phyloP scores from a whole-genome alignment of 2,329 filamentous ascomycete species.

The Pyricularia sp. region DNA sequence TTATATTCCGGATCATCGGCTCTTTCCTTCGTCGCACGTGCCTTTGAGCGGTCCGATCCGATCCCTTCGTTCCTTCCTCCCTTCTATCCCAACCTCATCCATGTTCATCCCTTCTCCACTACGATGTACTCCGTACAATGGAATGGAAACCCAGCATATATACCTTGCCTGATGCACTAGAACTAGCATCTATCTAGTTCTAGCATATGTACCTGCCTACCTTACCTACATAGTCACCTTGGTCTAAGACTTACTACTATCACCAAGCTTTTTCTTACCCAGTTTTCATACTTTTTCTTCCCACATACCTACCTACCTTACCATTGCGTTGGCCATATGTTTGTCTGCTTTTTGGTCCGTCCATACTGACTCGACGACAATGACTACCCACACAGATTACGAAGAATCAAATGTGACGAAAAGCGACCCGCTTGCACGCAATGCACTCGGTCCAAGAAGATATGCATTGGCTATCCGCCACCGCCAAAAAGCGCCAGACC shows the following conservation, averaged over 20 bases:
- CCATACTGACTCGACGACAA: neutral
- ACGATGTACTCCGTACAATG: neutral
- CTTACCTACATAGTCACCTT: no score
- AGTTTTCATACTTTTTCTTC: neutral
- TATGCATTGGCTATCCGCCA: constrained; percentile 53
- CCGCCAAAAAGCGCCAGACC: constrained; percentile 37
- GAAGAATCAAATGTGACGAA: constrained; percentile 60
- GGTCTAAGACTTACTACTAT: no score
- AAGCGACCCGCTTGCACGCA: constrained; percentile 49
- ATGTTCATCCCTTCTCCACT: neutral
- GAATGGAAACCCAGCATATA: neutral
- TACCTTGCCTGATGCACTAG: neutral
- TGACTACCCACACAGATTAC: constrained; percentile 31
- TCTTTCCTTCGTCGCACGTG: neutral
- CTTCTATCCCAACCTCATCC: neutral
- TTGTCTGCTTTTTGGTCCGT: neutral
- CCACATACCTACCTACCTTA: no score
- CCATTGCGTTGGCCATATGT: constrained; percentile 8
- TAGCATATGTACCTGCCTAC: neutral
- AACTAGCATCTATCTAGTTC: no score
- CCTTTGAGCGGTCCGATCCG: neutral
- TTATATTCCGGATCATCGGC: neutral
- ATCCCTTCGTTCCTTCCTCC: neutral
- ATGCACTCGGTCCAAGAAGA: constrained; percentile 48
- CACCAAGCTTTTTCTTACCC: neutral